phyloP scores from a whole-genome alignment of 2,329 filamentous ascomycete species.

The Metarhizium album region DNA sequence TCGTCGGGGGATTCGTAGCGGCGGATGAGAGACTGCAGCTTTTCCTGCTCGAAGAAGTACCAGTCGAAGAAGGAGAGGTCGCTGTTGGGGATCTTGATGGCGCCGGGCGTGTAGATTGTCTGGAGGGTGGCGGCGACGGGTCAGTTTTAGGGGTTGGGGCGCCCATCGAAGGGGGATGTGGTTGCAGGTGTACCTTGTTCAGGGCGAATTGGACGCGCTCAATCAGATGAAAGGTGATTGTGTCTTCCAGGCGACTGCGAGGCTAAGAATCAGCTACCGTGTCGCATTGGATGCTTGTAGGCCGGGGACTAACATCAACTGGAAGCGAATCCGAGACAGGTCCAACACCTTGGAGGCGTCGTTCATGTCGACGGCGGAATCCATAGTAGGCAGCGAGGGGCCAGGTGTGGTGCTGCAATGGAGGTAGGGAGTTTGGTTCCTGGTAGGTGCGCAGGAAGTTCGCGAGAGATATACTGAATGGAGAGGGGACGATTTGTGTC shows the following conservation, averaged over 20 bases:
- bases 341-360: constrained; percentile 80
- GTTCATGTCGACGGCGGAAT: constrained; percentile 77
- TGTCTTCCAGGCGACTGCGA: constrained; percentile 83
- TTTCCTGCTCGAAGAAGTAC: constrained; percentile 83
- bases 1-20: constrained; percentile 95
- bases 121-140: constrained; percentile 13
- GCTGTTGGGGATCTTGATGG: constrained; percentile 65
- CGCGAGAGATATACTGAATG: background rate
- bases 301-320: constrained; percentile 61
- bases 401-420: constrained; percentile 16
- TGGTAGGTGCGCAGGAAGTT: background rate
- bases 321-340: constrained; percentile 82
- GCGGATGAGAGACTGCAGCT: constrained; percentile 81
- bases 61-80: constrained; percentile 83
- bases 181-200: constrained; percentile 40
- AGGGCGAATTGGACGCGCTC: constrained; percentile 96
- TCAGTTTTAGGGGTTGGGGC: background rate
- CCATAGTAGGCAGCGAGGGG: constrained; percentile 49
- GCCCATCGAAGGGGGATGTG: constrained; percentile 2
- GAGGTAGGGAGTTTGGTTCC: constrained; percentile 24
- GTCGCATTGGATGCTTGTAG: background rate
- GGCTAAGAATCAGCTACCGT: constrained; percentile 1
- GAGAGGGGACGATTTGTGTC: no score
- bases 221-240: constrained; percentile 93
- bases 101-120: constrained; percentile 74